Evolutionary conservation across 2,329 filamentous ascomycete genomes (phyloP).

Genomic region (Fusarium udum): DNA sequence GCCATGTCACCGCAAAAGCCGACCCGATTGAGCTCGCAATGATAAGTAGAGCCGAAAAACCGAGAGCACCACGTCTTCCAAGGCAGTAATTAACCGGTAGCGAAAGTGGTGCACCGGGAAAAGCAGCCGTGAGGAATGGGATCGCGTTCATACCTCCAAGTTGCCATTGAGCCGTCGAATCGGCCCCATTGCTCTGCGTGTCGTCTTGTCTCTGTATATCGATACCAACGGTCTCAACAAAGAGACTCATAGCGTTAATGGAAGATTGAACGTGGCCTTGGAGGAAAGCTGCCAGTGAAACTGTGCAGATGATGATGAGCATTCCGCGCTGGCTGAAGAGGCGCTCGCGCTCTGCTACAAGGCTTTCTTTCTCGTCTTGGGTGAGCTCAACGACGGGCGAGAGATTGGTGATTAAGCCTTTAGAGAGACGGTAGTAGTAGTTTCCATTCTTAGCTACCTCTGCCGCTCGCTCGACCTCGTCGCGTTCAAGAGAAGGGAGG

Average conservation of each 20-base stretch:
- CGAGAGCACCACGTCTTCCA: slow-evolving; percentile 52
- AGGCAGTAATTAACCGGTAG: slow-evolving; percentile 51
- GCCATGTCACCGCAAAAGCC: slow-evolving; percentile 46
- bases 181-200: neutral
- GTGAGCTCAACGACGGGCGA: neutral
- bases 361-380: neutral
- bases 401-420: neutral
- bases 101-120: slow-evolving; percentile 49
- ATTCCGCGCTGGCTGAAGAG: slow-evolving; percentile 36
- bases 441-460: slow-evolving; percentile 19
- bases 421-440: slow-evolving; percentile 20
- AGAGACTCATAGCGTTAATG: slow-evolving; percentile 52
- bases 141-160: slow-evolving; percentile 50
- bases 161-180: slow-evolving; percentile 5
- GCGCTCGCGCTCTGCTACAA: slow-evolving; percentile 44
- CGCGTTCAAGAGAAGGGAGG: neutral
- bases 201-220: neutral
- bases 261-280: slow-evolving; percentile 56
- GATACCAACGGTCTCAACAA: slow-evolving; percentile 25
- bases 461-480: slow-evolving; percentile 7
- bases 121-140: slow-evolving; percentile 50
- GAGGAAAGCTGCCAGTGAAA: slow-evolving; percentile 54
- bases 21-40: slow-evolving; percentile 51
- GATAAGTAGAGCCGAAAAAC: slow-evolving; percentile 50
- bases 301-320: slow-evolving; percentile 42